Conservation (phyloP, 441 rosid genomes). For the Capsella rubella region DNA sequence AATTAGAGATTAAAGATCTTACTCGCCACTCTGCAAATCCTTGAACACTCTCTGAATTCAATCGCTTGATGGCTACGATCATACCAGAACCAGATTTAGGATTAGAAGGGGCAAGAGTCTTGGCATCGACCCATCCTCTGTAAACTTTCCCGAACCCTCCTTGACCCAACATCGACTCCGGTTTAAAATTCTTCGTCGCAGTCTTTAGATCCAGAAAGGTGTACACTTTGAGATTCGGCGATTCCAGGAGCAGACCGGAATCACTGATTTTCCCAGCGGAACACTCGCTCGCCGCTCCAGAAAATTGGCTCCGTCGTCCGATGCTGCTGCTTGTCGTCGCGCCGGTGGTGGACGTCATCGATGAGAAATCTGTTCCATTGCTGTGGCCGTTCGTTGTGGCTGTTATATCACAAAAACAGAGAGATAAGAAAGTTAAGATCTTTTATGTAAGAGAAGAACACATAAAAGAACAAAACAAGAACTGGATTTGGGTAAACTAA, state of each 20-base stretch:
- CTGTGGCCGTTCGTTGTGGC: constrained; percentile 28
- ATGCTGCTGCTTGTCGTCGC: constrained; percentile 54
- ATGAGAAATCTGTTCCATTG: constrained; percentile 46
- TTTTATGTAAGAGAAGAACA: neutral
- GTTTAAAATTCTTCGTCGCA: constrained; percentile 55
- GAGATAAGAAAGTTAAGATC: neutral
- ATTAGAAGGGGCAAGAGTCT: constrained; percentile 54
- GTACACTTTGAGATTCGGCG: constrained; percentile 53
- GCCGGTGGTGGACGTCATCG: constrained; percentile 39
- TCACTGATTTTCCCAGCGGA: constrained; percentile 41
- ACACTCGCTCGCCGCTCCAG: constrained; percentile 55
- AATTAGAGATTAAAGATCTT: constrained; percentile 7
- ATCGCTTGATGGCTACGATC: constrained; percentile 60
- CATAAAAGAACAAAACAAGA: neutral
- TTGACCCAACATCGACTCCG: constrained; percentile 61
- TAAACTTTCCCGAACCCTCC: constrained; percentile 69
- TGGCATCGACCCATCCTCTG: constrained; percentile 65
- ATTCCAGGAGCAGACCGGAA: constrained; percentile 49
- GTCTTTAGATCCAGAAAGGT: constrained; percentile 50
- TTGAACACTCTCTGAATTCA: constrained; percentile 59
- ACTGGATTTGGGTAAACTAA: neutral
- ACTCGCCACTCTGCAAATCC: constrained; percentile 69
- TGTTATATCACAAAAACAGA: constrained; percentile 16
- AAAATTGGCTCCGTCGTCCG: constrained; percentile 53
- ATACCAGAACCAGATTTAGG: constrained; percentile 56